A percentile compares a stretch with the other conserved stretches of the same genome.
phyloP scores from a whole-genome alignment of 2,329 filamentous ascomycete species.

The Podosphaera fusca region DNA sequence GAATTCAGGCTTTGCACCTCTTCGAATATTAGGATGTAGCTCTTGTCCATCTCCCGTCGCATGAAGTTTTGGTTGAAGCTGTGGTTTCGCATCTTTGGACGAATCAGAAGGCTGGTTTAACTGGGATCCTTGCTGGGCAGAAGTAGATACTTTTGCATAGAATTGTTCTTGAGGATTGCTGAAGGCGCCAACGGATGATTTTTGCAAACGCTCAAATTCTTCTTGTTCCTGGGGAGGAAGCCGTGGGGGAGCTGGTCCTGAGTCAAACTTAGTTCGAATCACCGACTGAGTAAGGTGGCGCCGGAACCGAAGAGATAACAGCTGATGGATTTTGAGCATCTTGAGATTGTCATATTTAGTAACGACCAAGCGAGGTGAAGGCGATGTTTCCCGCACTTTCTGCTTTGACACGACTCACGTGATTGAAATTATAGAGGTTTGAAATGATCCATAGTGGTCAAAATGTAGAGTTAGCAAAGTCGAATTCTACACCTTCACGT shows the following conservation, averaged over 20 bases:
- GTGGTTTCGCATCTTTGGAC: slow-evolving; percentile 8
- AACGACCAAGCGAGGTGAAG: too few species aligned
- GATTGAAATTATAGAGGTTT: too few species aligned
- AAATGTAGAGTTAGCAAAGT: too few species aligned
- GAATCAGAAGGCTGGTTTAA: slow-evolving; percentile 26
- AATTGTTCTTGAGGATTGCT: slow-evolving; percentile 29
- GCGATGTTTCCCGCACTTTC: too few species aligned
- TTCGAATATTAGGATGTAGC: slow-evolving; percentile 45
- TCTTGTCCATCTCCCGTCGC: slow-evolving; percentile 37
- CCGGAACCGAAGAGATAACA: too few species aligned
- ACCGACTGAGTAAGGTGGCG: too few species aligned
- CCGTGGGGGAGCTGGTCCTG: slow-evolving; percentile 52
- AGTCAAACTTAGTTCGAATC: slow-evolving; percentile 17
- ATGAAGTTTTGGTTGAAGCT: slow-evolving; percentile 20
- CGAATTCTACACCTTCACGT: too few species aligned
- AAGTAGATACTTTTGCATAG: slow-evolving; percentile 3
- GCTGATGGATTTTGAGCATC: too few species aligned
- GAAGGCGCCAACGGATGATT: slow-evolving; percentile 51
- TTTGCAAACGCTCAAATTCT: slow-evolving; percentile 71
- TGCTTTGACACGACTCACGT: too few species aligned
- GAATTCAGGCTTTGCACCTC: slow-evolving; percentile 74
- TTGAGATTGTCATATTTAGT: too few species aligned
- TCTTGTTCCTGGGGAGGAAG: slow-evolving; percentile 77
- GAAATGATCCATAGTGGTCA: too few species aligned
- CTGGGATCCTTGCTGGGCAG: slow-evolving; percentile 11